Conservation (phyloP, 2,329 filamentous ascomycete species). For the Whalleya microplaca region DNA sequence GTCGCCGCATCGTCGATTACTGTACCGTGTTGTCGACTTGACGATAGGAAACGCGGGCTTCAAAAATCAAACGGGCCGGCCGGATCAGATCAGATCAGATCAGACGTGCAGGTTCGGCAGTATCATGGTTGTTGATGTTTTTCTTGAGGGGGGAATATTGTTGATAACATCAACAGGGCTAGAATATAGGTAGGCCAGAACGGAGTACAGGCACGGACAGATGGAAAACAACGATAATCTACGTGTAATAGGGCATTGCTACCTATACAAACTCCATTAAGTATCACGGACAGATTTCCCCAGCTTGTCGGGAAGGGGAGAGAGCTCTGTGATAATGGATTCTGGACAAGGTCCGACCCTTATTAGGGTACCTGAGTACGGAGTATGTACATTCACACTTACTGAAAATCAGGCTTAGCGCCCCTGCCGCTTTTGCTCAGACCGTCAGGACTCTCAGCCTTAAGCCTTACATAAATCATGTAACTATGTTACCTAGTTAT, state of each 20-base stretch:
- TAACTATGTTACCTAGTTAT: too few relatives aligned
- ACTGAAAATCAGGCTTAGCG: too few relatives aligned
- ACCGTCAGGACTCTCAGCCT: too few relatives aligned
- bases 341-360: too few relatives aligned
- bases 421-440: too few relatives aligned
- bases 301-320: not conserved
- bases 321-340: too few relatives aligned
- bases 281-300: not conserved
- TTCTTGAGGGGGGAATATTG: not conserved
- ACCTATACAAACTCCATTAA: not conserved
- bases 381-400: too few relatives aligned
- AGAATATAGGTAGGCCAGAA: not conserved
- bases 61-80: not conserved
- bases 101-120: not conserved
- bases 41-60: not conserved
- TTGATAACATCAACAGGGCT: not conserved
- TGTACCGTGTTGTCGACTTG: not conserved
- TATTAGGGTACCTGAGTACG: too few relatives aligned
- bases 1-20: slow-evolving; percentile 21
- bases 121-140: not conserved
- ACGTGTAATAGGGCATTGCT: not conserved
- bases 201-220: not conserved
- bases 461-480: too few relatives aligned
- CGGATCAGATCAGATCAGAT: not conserved
- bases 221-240: not conserved